Percentiles rank a stretch among this genome's conserved stretches.
These are phyloP conservation scores for Claviceps purpurea DNA, from an alignment of 2,329 filamentous ascomycete genomes.

Conservation along the genomic window DNA sequence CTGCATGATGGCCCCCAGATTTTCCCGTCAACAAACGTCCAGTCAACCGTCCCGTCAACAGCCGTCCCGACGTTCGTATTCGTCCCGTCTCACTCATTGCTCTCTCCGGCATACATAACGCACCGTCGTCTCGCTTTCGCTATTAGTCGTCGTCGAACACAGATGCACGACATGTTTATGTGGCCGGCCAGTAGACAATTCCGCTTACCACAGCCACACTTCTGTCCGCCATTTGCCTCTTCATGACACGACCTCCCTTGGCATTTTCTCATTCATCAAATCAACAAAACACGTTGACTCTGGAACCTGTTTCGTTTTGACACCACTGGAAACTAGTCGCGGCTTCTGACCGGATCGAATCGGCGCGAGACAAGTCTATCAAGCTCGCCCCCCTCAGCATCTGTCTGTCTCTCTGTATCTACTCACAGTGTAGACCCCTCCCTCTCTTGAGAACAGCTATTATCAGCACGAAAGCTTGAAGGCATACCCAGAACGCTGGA, in stretches of 20 bases:
- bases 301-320: neutral
- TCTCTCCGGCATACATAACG: neutral
- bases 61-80: neutral
- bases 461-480: neutral
- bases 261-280: neutral
- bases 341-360: neutral
- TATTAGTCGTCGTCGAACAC: no score
- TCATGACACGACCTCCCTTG: neutral
- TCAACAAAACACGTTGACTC: neutral
- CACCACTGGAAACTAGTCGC: neutral
- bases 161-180: neutral
- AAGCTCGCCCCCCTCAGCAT: neutral
- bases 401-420: neutral
- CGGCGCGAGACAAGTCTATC: neutral
- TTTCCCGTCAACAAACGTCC: neutral
- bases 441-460: neutral
- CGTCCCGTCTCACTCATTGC: neutral
- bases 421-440: no score
- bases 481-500: neutral
- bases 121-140: neutral
- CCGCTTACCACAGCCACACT: neutral
- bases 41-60: neutral
- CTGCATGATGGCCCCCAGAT: neutral
- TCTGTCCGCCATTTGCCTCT: conserved; percentile 3
- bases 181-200: neutral